These are phyloP conservation scores for Neoarthrinium moseri DNA, from an alignment of 2,329 filamentous ascomycete genomes.

Conservation along the genomic window DNA sequence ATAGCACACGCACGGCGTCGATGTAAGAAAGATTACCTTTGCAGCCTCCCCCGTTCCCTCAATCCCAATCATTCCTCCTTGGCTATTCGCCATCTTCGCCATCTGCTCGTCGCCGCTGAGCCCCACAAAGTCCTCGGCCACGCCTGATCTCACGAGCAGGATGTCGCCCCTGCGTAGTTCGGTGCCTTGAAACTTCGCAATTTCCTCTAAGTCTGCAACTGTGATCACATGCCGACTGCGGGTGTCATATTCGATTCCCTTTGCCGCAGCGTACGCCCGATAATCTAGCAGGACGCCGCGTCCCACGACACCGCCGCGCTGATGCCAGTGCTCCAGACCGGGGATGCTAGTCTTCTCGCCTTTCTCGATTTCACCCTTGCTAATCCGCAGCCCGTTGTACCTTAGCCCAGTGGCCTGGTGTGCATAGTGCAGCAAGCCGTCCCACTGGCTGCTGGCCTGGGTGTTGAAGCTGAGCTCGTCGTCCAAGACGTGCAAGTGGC, in stretches of 20 bases:
- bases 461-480: conserved; percentile 15
- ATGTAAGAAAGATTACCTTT: conserved; percentile 17
- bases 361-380: conserved; percentile 9
- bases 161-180: conserved; percentile 51
- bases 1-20: background rate
- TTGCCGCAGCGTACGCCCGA: conserved; percentile 38
- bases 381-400: conserved; percentile 7
- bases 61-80: conserved; percentile 39
- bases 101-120: conserved; percentile 23
- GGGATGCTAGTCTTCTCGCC: conserved; percentile 3
- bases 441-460: conserved; percentile 13
- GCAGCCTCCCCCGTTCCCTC: conserved; percentile 46
- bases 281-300: conserved; percentile 54
- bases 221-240: conserved; percentile 43
- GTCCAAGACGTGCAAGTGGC: background rate
- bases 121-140: conserved; percentile 33
- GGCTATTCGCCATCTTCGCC: conserved; percentile 18
- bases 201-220: conserved; percentile 37
- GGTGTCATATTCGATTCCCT: conserved; percentile 33
- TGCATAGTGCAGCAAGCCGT: conserved; percentile 10
- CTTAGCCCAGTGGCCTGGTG: conserved; percentile 5
- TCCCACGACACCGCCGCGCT: conserved; percentile 43
- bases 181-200: conserved; percentile 41
- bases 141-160: conserved; percentile 52
- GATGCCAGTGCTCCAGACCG: conserved; percentile 11